Evolutionary conservation across 345 rosid genomes (phyloP), one percentile per base, ranked within the genome.

Genomic region (Barbarea vulgaris): DNA sequence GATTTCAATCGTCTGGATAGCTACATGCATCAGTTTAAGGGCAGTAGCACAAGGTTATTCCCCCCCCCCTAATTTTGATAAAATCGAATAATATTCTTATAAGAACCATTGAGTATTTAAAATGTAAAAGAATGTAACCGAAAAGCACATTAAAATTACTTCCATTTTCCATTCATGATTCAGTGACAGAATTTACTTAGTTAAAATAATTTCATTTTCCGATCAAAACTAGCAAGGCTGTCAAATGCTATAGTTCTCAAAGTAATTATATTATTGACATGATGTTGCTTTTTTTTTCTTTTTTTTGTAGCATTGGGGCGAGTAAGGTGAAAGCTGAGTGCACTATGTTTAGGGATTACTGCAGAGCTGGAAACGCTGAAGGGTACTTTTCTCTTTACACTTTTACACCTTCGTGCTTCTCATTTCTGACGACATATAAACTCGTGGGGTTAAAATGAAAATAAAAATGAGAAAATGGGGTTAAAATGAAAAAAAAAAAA

Each of bases 11-110:
- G 87, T 67, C 74, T 94, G 66, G 98, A 94, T 79, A 78, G 70
- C 70, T 80, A 66, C 73, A 94, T 94, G 95, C 97, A 94, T 71
- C 98, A 91, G 78, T 94, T 91, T 83, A 94, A 86, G 77, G 98
- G 98, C 80, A 94, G 97, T 64, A 88, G 95, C 82, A 82, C 93
- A 31, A 94, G 97, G 98, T 89, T 76, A 66, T 9, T 65, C 7
- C 18, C 0, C 55, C 28, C 4, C n/a, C 1, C 22, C 0, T 4
- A 41, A 56, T 8, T 22, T 63, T 46, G 9, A 36, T 17, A 11
- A 65, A 18, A 28, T 31, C 8, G 2, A 1, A 19, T n/a, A 24
- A 18, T 31, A 17, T 65, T 13, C 28, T 60, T 0, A 5, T 8
- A 9, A 14, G 13, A 51, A 47, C 28, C 24, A 18, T 60, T 37